Conservation (phyloP, 2,329 filamentous ascomycete genomes). For the Nannizzia gypsea region DNA sequence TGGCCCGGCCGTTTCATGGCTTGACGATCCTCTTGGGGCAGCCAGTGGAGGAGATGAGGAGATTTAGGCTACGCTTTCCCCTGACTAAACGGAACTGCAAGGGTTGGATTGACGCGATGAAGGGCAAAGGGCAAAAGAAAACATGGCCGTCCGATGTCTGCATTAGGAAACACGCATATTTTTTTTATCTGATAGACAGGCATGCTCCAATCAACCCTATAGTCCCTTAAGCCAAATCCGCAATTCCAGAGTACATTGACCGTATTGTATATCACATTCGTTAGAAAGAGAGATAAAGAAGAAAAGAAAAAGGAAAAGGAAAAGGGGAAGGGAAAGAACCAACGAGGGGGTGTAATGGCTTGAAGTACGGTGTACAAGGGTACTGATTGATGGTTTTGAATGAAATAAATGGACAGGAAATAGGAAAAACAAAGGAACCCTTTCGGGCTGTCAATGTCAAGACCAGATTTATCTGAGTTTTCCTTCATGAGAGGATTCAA, state of each 20-base stretch:
- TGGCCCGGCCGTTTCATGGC: conserved; percentile 1
- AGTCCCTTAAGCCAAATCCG: neutral
- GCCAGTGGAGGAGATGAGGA: neutral
- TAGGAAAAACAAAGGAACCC: neutral
- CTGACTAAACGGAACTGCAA: neutral
- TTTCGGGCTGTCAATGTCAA: neutral
- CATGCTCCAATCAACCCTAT: neutral
- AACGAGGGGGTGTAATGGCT: neutral
- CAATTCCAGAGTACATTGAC: neutral
- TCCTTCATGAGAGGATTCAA: conserved; percentile 12
- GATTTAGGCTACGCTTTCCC: neutral
- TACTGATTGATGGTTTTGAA: neutral
- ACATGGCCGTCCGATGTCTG: neutral
- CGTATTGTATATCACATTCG: conserved; percentile 1
- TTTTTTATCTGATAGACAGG: neutral
- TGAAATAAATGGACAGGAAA: neutral
- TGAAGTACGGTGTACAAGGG: neutral
- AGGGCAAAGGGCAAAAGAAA: neutral
- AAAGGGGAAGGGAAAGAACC: neutral
- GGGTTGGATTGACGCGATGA: neutral
- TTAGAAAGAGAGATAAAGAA: neutral
- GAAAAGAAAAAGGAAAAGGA: neutral
- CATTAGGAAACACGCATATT: neutral
- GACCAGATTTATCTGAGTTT: conserved; percentile 6
- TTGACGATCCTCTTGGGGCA: neutral